Conservation (phyloP, 2,329 filamentous ascomycete species). For the Ceratocystis eucalypticola region DNA sequence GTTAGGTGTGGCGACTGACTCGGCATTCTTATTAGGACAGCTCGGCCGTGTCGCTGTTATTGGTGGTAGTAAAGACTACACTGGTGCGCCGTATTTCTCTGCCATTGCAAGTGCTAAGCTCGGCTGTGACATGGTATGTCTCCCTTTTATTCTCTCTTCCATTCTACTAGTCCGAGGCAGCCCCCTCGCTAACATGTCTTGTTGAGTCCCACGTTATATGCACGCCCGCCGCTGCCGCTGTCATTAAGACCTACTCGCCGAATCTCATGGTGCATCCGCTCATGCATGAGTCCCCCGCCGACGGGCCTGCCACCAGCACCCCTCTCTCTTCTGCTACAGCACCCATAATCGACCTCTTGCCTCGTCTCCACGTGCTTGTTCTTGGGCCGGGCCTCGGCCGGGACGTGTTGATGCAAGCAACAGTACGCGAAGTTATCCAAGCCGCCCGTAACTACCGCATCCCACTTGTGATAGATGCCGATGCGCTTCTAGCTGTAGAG, state of each 20-base stretch:
- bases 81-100: slow-evolving; percentile 93
- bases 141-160: neutral
- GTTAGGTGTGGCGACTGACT: neutral
- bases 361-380: slow-evolving; percentile 80
- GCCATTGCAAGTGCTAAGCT: slow-evolving; percentile 89
- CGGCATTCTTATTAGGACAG: slow-evolving; percentile 49
- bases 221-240: slow-evolving; percentile 69
- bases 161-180: neutral
- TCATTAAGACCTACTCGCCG: slow-evolving; percentile 95
- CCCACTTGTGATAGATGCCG: slow-evolving; percentile 81
- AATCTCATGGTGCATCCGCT: slow-evolving; percentile 98
- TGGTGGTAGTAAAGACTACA: slow-evolving; percentile 90
- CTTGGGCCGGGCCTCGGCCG: slow-evolving; percentile 85
- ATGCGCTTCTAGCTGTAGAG: slow-evolving; percentile 69
- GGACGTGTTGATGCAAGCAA: slow-evolving; percentile 79
- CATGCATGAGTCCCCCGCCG: slow-evolving; percentile 54
- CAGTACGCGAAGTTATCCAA: slow-evolving; percentile 62
- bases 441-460: slow-evolving; percentile 60
- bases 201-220: slow-evolving; percentile 81
- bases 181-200: neutral
- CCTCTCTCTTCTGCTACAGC: slow-evolving; percentile 36
- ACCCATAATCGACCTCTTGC: slow-evolving; percentile 62
- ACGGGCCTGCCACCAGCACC: slow-evolving; percentile 24
- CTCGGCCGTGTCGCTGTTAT: slow-evolving; percentile 86
- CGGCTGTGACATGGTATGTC: slow-evolving; percentile 71